Conservation (phyloP, 306 rosid genomes). For the Trifolium fragiferum region DNA sequence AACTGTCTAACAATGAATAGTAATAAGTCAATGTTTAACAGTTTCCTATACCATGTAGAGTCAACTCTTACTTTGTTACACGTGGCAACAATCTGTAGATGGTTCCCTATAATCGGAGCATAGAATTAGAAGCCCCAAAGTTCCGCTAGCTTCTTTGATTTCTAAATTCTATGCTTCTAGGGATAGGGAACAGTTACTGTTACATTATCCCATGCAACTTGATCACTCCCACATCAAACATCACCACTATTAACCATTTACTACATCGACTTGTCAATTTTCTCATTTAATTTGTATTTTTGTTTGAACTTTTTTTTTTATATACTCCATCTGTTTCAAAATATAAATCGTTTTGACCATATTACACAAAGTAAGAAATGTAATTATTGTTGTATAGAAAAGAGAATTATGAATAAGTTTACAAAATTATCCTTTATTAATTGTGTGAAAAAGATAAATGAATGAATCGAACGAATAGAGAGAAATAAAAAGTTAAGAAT, state of each 20-base stretch:
- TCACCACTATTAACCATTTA: neutral
- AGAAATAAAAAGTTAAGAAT: too few relatives aligned
- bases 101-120: neutral
- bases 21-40: conserved; percentile 1
- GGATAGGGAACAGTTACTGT: conserved; percentile 28
- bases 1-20: neutral
- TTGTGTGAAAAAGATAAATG: too few relatives aligned
- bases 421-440: too few relatives aligned
- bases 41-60: conserved; percentile 5
- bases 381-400: too few relatives aligned
- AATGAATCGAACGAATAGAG: too few relatives aligned
- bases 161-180: conserved; percentile 24
- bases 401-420: too few relatives aligned
- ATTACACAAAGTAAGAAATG: too few relatives aligned
- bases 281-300: too few relatives aligned
- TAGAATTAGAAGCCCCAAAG: neutral
- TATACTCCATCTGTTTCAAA: too few relatives aligned
- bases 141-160: neutral
- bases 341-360: too few relatives aligned
- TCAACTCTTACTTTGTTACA: conserved; percentile 31
- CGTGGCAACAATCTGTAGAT: conserved; percentile 36
- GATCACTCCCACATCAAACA: neutral
- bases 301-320: too few relatives aligned
- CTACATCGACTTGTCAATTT: neutral
- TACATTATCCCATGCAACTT: neutral